Evolutionary conservation across 73 alveolate genomes (phyloP).

Genomic region (Diophrys sp.): DNA sequence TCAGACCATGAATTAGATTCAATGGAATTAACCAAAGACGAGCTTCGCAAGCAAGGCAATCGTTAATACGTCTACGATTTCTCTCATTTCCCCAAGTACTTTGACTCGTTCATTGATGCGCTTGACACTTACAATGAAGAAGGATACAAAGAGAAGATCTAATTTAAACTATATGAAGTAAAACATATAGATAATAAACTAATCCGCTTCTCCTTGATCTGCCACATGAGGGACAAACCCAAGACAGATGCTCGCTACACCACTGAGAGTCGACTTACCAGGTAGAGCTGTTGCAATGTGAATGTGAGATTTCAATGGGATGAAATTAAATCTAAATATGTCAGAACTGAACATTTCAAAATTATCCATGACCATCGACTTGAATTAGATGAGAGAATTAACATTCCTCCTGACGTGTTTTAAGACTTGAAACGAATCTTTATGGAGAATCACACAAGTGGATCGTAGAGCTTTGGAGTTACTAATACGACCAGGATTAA

Average conservation of each 20-base stretch:
- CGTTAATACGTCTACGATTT: conserved; percentile 12
- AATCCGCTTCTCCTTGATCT: background rate
- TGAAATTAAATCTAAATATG: conserved; percentile 2
- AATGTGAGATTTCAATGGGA: conserved; percentile 29
- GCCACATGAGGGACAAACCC: conserved; percentile 9
- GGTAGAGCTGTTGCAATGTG: conserved; percentile 25
- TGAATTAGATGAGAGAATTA: conserved; percentile 32
- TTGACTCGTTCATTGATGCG: conserved; percentile 4
- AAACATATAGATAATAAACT: conserved; percentile 6
- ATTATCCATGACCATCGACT: conserved; percentile 30
- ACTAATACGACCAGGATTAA: too few relatives aligned
- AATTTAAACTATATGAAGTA: conserved; percentile 18
- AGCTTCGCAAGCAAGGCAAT: background rate
- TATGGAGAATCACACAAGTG: conserved; percentile 14
- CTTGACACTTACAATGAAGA: conserved; percentile 1
- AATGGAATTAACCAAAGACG: background rate
- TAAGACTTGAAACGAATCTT: conserved; percentile 5
- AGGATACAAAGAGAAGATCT: conserved; percentile 4
- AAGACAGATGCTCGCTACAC: conserved; percentile 16
- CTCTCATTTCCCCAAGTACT: conserved; percentile 6
- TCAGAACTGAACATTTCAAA: conserved; percentile 15
- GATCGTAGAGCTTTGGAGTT: too few relatives aligned
- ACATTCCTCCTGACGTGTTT: background rate
- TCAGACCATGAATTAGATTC: too few relatives aligned
- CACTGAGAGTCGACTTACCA: conserved; percentile 1